These are phyloP conservation scores for Phanerochaete carnosa DNA, from an alignment of 768 basidiomycete species.

Conservation along the genomic window DNA sequence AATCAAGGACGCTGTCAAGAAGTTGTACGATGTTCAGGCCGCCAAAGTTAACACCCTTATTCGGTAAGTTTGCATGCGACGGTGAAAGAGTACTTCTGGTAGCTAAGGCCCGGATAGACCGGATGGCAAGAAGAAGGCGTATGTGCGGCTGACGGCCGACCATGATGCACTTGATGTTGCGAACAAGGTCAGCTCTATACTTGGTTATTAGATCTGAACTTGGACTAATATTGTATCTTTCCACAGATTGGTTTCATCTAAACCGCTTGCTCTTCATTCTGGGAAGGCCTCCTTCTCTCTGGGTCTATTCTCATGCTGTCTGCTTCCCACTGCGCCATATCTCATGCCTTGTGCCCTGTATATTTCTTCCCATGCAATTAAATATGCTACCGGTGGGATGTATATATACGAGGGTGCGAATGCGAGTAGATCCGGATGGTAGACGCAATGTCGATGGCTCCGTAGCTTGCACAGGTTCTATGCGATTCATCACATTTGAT, in stretches of 20 bases:
- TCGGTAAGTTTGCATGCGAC: slow-evolving; percentile 56
- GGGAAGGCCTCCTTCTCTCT: not conserved
- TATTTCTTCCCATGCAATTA: slow-evolving; percentile 5
- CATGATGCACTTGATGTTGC: slow-evolving; percentile 96
- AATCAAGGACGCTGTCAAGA: slow-evolving; percentile 99
- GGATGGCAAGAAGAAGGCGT: slow-evolving; percentile 99
- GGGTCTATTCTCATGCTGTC: slow-evolving; percentile 6
- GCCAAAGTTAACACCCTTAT: slow-evolving; percentile 98
- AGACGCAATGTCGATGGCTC: not conserved
- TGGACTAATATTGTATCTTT: not conserved
- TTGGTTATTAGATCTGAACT: not conserved
- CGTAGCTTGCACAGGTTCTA: not conserved
- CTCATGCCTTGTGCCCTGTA: slow-evolving; percentile 1
- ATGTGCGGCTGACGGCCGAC: slow-evolving; percentile 92
- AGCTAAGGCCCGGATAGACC: slow-evolving; percentile 48
- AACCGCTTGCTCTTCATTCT: slow-evolving; percentile 16
- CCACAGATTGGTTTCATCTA: slow-evolving; percentile 91
- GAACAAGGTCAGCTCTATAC: slow-evolving; percentile 70
- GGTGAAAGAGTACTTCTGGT: not conserved
- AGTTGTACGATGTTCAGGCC: slow-evolving; percentile 95
- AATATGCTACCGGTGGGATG: slow-evolving; percentile 4
- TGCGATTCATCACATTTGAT: not conserved
- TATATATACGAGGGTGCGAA: not conserved
- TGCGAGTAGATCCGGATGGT: not conserved
- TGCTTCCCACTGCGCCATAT: slow-evolving; percentile 6